These are phyloP conservation scores for Metarhizium guizhouense DNA, from an alignment of 2,329 filamentous ascomycete species.

Conservation along the genomic window DNA sequence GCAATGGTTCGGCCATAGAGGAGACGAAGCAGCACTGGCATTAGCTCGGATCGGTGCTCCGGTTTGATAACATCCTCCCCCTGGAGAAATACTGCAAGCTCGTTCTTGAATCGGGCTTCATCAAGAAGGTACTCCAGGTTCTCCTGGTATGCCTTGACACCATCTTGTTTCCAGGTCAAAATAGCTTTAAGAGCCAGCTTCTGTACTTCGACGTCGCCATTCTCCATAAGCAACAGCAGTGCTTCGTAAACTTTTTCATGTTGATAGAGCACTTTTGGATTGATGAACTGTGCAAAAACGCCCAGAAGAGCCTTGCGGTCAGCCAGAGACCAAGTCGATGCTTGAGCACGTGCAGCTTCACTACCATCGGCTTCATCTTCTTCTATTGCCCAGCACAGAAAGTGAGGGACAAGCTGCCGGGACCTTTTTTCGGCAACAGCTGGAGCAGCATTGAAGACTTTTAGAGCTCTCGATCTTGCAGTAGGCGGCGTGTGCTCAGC, in stretches of 20 bases:
- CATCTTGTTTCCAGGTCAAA: conserved; percentile 78
- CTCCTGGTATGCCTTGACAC: conserved; percentile 70
- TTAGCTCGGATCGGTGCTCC: conserved; percentile 62
- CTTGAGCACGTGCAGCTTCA: conserved; percentile 22
- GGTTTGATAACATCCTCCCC: conserved; percentile 63
- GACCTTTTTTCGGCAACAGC: conserved; percentile 78
- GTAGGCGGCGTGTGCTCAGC: conserved; percentile 41
- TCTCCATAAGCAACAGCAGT: conserved; percentile 66
- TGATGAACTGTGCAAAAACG: conserved; percentile 76
- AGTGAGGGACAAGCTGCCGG: conserved; percentile 73
- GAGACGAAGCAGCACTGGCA: conserved; percentile 79
- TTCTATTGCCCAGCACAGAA: conserved; percentile 69
- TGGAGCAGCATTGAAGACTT: conserved; percentile 65
- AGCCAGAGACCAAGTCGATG: conserved; percentile 56
- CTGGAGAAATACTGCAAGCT: conserved; percentile 81
- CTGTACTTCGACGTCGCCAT: conserved; percentile 86
- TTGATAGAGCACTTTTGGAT: conserved; percentile 76
- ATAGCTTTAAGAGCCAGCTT: conserved; percentile 76
- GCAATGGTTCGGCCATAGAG: conserved; percentile 86
- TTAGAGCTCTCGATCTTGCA: conserved; percentile 69
- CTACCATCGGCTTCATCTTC: conserved; percentile 31
- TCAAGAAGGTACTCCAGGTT: conserved; percentile 81
- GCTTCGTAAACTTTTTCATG: conserved; percentile 67
- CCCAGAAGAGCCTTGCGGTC: conserved; percentile 79
- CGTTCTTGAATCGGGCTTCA: conserved; percentile 85